Evolutionary conservation across 768 basidiomycete species (phyloP), one percentile per base, ranked within the genome.

Genomic region (Termitomyces sp.): DNA sequence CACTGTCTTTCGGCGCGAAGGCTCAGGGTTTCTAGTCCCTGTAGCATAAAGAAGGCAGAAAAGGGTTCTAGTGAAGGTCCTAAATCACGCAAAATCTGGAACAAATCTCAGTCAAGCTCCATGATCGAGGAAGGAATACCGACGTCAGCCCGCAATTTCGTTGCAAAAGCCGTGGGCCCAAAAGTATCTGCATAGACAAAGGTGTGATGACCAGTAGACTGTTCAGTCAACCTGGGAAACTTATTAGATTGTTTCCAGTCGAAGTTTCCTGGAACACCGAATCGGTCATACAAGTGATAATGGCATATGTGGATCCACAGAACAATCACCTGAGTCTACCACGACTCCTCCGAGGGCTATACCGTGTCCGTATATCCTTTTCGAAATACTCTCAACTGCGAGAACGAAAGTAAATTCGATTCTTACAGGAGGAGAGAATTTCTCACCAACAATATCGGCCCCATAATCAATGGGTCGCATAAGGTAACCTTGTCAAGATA

Each of bases 391-490:
- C 36, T 58, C 56, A 18, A 57, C 56, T 57, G 7, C 9, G 8
- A 35, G 3, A 35, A 28, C 4, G 9, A 46, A 16, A 22, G 15
- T 35, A 48, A 35, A 45, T 35, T 20, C 35, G 13, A 22, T 1
- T 7, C 15, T 4, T 18, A 13, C 12, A 33, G 11, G 36, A 11
- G 2, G 16, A 4, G 2, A n/a, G 1, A 38, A 18, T 13, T 24
- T 22, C 57, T 50, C 28, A 51, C 46, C 49, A 28, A 58, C 49
- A 33, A 58, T 58, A 51, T 58, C 90, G 0, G 92, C 91, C n/a
- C 92, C 92, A 65, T 83, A 79, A 28, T 85, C 79, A 62, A 92
- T 85, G 2, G 91, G 92, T 0, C 80, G 78, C 60, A 88, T 76
- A 57, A 92, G 79, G 67, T 90, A 93, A 36, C 81, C 56, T 57